Conservation (phyloP, 495 filamentous ascomycete species). For the Neurospora sp. region DNA sequence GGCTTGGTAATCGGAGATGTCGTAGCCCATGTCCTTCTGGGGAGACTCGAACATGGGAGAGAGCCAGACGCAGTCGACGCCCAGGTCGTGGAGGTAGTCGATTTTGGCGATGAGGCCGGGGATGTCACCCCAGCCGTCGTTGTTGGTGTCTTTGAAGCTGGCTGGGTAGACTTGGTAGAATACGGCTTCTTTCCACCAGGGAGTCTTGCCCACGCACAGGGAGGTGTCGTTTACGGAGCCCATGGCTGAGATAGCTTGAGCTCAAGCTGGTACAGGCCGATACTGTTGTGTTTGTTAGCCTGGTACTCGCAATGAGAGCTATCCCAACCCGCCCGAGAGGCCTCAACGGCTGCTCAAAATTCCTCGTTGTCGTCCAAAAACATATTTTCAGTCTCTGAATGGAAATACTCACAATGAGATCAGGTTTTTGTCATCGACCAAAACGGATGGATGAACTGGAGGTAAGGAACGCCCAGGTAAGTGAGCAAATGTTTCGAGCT, state of each 20-base stretch:
- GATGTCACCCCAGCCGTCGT: constrained; percentile 59
- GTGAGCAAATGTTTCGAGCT: background rate
- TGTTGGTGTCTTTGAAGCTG: constrained; percentile 55
- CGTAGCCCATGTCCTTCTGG: constrained; percentile 54
- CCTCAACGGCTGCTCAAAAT: background rate
- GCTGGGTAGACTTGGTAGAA: constrained; percentile 54
- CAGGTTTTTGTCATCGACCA: background rate
- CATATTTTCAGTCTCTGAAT: background rate
- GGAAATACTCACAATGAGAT: background rate
- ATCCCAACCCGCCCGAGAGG: background rate
- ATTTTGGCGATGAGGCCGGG: constrained; percentile 55
- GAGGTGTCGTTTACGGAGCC: background rate
- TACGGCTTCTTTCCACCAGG: constrained; percentile 26
- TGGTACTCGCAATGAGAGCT: background rate
- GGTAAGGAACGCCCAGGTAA: background rate
- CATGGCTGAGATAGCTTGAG: background rate
- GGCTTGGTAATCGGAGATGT: constrained; percentile 58
- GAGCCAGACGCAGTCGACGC: constrained; percentile 58
- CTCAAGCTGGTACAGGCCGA: background rate
- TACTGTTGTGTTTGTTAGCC: background rate
- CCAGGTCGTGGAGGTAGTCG: constrained; percentile 53
- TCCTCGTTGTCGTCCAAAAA: background rate
- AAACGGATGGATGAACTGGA: background rate
- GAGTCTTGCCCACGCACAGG: background rate
- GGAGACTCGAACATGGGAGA: constrained; percentile 59